Base-by-base conservation (phyloP, 305 asterid genomes). In the Coffea humblotiana region DNA sequence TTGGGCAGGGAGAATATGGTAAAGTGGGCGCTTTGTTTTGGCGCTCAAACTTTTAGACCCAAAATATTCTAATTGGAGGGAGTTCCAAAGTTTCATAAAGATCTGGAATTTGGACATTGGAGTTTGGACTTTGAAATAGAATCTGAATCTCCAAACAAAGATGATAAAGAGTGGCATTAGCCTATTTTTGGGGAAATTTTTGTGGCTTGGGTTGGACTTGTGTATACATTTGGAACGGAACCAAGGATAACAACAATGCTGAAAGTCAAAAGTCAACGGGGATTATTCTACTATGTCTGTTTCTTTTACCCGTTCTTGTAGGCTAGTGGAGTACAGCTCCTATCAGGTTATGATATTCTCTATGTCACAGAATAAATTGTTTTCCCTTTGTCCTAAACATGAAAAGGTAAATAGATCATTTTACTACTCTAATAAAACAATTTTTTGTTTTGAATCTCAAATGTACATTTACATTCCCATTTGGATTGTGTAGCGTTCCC, bases 61-160 rank as follows among this genome's bases (percentile, higher is more conserved):
- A 32, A 56, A 80, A 25, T 75, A 52, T 67, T 40, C 52, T 25
- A 70, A 72, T 66, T 66, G 77, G 77, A 77, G 82, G 82, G 79
- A 77, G 51, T 77, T 27, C 77, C 74, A 48, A 77, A 83, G 76
- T 76, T 76, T 37, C 49, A 23, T 48, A 35, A 51, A 27, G 58
- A 77, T 25, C 29, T 15, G 51, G 5, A 40, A 40, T 40, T 40
- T 40, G 4, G 43, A 40, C 43, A 3, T 40, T 48, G 63, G 58
- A 64, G 25, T 63, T 66, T 45, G 45, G 72, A 66, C 72, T 66
- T 64, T 63, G 48, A 47, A 29, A 16, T 7, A 29, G 11, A 52
- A 25, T 52, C 1, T n/a, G 64, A 25, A 72, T 48, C 75, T 51
- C 76, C 64, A 51, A 49, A 49, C 76, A 49, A 27, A 72, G 43